Evolutionary conservation across 768 basidiomycete genomes (phyloP).

Genomic region (Trametes villosa): DNA sequence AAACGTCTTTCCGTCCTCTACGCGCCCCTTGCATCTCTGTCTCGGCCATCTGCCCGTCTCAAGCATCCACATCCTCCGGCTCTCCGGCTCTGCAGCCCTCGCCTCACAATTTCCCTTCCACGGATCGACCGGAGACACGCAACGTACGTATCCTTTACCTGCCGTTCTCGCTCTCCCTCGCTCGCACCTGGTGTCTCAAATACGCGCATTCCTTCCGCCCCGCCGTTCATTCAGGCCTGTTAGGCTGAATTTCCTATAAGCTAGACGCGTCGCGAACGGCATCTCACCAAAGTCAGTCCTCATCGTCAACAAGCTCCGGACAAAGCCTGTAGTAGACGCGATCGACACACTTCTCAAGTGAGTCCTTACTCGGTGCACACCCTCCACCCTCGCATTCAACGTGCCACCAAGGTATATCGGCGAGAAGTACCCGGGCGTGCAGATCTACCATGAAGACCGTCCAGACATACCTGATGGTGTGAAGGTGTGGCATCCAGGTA

Average conservation of each 20-base stretch:
- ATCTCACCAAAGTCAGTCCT: constrained; percentile 62
- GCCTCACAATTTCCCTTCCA: background rate
- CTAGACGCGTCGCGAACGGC: constrained; percentile 22
- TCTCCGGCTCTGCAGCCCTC: background rate
- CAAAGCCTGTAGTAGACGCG: constrained; percentile 74
- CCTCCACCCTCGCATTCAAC: background rate
- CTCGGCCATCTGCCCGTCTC: background rate
- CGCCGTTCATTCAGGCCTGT: too few relatives aligned
- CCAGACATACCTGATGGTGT: constrained; percentile 54
- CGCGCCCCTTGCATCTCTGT: background rate
- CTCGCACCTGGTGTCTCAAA: background rate
- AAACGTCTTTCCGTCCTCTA: background rate
- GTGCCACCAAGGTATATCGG: constrained; percentile 31
- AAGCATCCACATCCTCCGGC: too few relatives aligned
- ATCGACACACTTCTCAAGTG: constrained; percentile 76
- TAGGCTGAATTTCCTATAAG: constrained; percentile 18
- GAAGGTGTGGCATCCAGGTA: constrained; percentile 62
- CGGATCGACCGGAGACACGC: background rate
- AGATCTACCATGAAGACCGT: constrained; percentile 42
- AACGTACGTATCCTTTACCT: background rate
- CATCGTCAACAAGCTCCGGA: constrained; percentile 81
- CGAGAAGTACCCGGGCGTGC: constrained; percentile 36
- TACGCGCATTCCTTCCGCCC: background rate
- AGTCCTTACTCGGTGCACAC: constrained; percentile 27
- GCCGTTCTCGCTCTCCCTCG: background rate